A percentile compares a stretch with the other conserved stretches of the same genome.
These are phyloP conservation scores for Lachnellula arida DNA, from an alignment of 2,329 filamentous ascomycete genomes.

Conservation along the genomic window DNA sequence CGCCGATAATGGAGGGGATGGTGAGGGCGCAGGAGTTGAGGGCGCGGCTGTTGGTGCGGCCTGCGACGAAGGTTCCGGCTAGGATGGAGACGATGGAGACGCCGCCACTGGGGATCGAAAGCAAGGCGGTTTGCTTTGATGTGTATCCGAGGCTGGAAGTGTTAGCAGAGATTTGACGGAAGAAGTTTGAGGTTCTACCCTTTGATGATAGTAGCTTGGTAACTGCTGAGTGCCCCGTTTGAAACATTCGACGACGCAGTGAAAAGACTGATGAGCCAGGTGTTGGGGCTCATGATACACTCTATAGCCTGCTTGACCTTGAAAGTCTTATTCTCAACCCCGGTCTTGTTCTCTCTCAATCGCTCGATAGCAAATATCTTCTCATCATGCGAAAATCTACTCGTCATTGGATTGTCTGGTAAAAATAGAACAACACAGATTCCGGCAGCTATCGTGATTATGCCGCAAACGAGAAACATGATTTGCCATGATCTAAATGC, in stretches of 20 bases:
- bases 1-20: conserved; percentile 44
- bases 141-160: conserved; percentile 38
- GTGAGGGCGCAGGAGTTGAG: not conserved
- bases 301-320: conserved; percentile 35
- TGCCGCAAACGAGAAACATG: conserved; percentile 43
- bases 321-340: conserved; percentile 31
- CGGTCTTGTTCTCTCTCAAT: conserved; percentile 39
- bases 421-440: conserved; percentile 36
- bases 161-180: not conserved
- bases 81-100: conserved; percentile 39
- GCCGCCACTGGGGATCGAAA: conserved; percentile 40
- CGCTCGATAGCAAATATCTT: conserved; percentile 37
- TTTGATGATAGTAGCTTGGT: conserved; percentile 39
- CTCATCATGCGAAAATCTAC: conserved; percentile 34
- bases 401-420: conserved; percentile 39
- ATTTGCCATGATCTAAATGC: conserved; percentile 29
- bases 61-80: conserved; percentile 34
- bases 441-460: conserved; percentile 38
- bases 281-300: conserved; percentile 33
- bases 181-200: not conserved
- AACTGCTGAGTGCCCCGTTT: conserved; percentile 35
- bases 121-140: conserved; percentile 38
- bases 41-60: conserved; percentile 28
- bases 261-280: conserved; percentile 37
- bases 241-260: conserved; percentile 27